Evolutionary conservation across 768 basidiomycete species (phyloP).

Genomic region (Termitomyces sp.): DNA sequence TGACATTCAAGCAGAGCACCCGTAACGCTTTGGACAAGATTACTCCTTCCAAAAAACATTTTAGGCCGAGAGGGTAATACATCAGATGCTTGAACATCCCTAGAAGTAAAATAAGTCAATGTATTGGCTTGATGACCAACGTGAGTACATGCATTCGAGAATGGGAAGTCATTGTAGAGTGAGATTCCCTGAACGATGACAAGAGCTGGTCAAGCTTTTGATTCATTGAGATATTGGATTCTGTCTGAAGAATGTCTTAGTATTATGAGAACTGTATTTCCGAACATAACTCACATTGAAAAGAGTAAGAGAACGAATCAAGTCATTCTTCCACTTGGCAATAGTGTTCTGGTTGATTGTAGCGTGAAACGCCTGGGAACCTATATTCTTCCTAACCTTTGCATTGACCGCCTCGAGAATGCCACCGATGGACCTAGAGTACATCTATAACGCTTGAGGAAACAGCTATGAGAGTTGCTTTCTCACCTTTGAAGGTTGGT

Average conservation of each 20-base stretch:
- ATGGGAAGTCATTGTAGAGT: not conserved
- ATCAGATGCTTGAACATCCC: not conserved
- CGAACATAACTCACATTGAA: slow-evolving; percentile 1
- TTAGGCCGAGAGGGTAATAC: not conserved
- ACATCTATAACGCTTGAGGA: too few relatives aligned
- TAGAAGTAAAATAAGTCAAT: not conserved
- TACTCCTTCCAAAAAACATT: not conserved
- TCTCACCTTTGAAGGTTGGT: too few relatives aligned
- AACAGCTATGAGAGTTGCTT: too few relatives aligned
- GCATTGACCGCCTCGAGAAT: too few relatives aligned
- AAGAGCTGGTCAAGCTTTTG: slow-evolving; percentile 8
- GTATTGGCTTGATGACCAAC: not conserved
- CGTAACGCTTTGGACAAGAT: not conserved
- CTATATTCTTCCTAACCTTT: too few relatives aligned
- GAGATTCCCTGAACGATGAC: not conserved
- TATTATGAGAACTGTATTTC: not conserved
- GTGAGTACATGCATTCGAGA: not conserved
- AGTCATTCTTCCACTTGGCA: not conserved
- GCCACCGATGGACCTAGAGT: too few relatives aligned
- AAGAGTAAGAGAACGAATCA: not conserved
- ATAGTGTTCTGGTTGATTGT: too few relatives aligned
- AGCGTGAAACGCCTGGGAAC: too few relatives aligned
- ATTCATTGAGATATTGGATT: slow-evolving; percentile 7
- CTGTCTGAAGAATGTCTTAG: not conserved
- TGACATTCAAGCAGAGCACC: not conserved